Evolutionary conservation across 768 basidiomycete genomes (phyloP), one percentile per base, ranked within the genome.

Genomic region (Gloeophyllum trabeum): DNA sequence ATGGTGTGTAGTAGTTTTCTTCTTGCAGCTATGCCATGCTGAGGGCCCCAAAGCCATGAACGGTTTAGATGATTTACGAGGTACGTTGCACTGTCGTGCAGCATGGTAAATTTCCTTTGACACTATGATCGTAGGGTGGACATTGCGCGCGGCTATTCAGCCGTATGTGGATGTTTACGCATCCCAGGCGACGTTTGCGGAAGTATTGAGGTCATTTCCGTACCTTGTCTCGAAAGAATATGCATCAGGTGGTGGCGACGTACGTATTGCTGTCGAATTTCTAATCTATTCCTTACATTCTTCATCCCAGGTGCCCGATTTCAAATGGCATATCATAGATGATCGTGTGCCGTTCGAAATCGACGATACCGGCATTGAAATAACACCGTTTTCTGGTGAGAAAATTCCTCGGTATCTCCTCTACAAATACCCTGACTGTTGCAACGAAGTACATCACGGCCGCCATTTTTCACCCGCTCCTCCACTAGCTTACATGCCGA

Each of bases 61-160:
- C 52, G 91, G 91, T 3, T 60, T 94, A 43, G 91, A 94, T 61
- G 91, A 94, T 58, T 64, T 93, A 26, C 70, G 90, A 66, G 82
- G 86, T 81, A 47, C 43, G 66, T 58, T 25, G 20, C 41, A 39
- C 21, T 38, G 42, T 19, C 40, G 40, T 35, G 39, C 43, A 26
- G 37, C 46, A 20, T 43, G 41, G 39, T 30, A 30, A 7, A 30
- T 39, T 46, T 39, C 32, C 32, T 40, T 18, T 44, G 39, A 45
- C 21, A 12, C 14, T 16, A 13, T 46, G 7, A 16, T 48, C 21
- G 21, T 50, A 86, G 86, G 71, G 40, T 90, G 87, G 87, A 90
- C 87, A 2, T 56, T 88, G 48, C 50, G 59, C 26, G 58, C 66
- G 24, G 69, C 72, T 16, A 81, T 90, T 35, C 85, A 90, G 56